Conservation (phyloP, 1,284 basidiomycete genomes). For the Puccinia triticina region DNA sequence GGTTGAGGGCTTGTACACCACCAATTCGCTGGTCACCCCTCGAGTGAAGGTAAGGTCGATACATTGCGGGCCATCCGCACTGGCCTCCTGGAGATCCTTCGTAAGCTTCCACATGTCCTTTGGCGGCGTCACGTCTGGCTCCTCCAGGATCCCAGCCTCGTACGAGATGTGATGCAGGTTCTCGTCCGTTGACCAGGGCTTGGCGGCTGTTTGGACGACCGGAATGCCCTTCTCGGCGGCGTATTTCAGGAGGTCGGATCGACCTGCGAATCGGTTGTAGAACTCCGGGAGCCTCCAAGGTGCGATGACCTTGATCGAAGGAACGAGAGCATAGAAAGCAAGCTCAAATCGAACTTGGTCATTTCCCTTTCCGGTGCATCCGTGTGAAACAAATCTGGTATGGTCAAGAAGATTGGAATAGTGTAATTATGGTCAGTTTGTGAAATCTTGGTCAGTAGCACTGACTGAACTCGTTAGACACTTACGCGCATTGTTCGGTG, state of each 20-base stretch:
- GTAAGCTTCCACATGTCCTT: conserved; percentile 99
- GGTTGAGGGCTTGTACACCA: conserved; percentile 52
- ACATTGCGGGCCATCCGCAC: conserved; percentile 74
- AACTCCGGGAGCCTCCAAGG: conserved; percentile 97
- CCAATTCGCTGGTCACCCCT: conserved; percentile 64
- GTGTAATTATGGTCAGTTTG: neutral
- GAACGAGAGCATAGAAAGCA: conserved; percentile 97
- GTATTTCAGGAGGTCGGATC: conserved; percentile 86
- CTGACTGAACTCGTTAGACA: conserved; percentile 44
- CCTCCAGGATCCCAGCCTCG: conserved; percentile 97
- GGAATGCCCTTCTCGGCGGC: conserved; percentile 85
- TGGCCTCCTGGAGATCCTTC: conserved; percentile 75
- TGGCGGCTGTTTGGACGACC: conserved; percentile 90
- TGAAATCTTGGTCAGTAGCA: neutral
- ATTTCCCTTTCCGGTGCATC: conserved; percentile 99
- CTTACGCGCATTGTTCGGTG: conserved; percentile 84
- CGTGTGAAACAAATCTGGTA: conserved; percentile 86
- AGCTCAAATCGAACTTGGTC: conserved; percentile 99
- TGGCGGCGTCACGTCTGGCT: conserved; percentile 92
- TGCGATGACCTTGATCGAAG: conserved; percentile 97
- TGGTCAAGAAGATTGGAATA: neutral
- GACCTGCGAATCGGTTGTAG: conserved; percentile 95
- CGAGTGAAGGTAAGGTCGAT: conserved; percentile 86
- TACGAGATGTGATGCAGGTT: conserved; percentile 99
- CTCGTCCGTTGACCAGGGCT: conserved; percentile 97